Evolutionary conservation across 306 rosid species (phyloP).

Genomic region (Cucurbita ficifolia): DNA sequence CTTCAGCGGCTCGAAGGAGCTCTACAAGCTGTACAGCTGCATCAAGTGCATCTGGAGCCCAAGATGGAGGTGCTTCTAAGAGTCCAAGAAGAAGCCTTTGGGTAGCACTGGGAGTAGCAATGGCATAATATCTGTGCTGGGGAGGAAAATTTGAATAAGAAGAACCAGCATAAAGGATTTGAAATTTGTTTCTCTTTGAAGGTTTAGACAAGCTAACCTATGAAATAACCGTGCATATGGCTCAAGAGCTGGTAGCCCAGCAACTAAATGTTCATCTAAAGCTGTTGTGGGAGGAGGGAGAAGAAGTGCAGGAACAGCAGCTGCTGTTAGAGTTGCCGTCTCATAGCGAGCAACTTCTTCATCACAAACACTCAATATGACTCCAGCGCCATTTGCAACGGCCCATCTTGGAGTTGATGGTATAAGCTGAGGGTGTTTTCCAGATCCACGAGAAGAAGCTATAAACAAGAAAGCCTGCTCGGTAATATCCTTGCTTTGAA

Average conservation of each 20-base stretch:
- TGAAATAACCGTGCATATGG: constrained; percentile 97
- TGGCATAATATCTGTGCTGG: constrained; percentile 69
- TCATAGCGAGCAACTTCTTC: constrained; percentile 96
- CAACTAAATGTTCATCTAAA: constrained; percentile 92
- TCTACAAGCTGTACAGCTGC: constrained; percentile 98
- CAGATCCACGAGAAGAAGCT: constrained; percentile 91
- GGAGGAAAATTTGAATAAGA: not conserved
- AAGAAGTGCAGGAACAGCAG: constrained; percentile 88
- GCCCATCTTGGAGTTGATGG: constrained; percentile 98
- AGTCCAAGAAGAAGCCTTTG: constrained; percentile 98
- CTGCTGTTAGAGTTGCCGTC: constrained; percentile 92
- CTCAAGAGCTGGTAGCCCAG: constrained; percentile 96
- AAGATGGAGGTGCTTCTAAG: constrained; percentile 95
- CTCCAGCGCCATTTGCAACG: constrained; percentile 98
- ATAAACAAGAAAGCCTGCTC: constrained; percentile 8
- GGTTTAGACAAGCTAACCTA: constrained; percentile 35
- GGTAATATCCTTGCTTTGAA: not conserved
- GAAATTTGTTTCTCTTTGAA: not conserved
- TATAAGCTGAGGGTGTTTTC: constrained; percentile 93
- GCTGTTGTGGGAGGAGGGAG: constrained; percentile 99
- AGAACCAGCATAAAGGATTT: not conserved
- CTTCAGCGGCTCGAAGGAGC: constrained; percentile 99
- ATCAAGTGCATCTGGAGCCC: constrained; percentile 99
- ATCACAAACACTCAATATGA: constrained; percentile 89
- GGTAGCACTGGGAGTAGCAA: constrained; percentile 99